Percentiles rank a stretch among this genome's conserved stretches.
Evolutionary conservation across 306 rosid species (phyloP).

Genomic region (Sicyos edulis): DNA sequence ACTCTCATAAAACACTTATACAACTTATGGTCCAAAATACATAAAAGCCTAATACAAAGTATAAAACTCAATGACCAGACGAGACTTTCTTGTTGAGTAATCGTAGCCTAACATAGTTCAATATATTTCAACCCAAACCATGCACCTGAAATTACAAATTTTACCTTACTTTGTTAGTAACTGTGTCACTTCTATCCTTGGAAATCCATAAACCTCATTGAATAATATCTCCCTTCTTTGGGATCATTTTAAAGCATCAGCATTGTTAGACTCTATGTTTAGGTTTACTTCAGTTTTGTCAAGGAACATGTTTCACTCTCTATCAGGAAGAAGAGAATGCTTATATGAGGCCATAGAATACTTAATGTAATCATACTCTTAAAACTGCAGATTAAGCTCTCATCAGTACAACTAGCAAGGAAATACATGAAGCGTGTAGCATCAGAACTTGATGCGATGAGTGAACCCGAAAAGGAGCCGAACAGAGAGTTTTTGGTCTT

Average conservation of each 20-base stretch:
- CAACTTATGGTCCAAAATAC: too few relatives aligned
- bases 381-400: constrained; percentile 70
- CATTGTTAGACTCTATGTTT: not conserved
- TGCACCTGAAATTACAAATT: not conserved
- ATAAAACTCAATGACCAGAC: too few relatives aligned
- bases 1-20: too few relatives aligned
- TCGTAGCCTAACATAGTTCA: too few relatives aligned
- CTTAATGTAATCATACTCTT: not conserved
- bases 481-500: constrained; percentile 66
- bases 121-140: not conserved
- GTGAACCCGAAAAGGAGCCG: constrained; percentile 81
- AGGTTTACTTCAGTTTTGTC: not conserved
- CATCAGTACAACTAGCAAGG: constrained; percentile 83
- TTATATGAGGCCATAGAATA: constrained; percentile 1
- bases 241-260: not conserved
- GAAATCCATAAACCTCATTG: not conserved
- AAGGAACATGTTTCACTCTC: not conserved
- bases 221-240: not conserved
- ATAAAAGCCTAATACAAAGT: too few relatives aligned
- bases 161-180: not conserved
- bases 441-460: constrained; percentile 66
- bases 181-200: not conserved
- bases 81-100: too few relatives aligned
- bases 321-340: not conserved
- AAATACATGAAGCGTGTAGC: constrained; percentile 89